phyloP scores from a whole-genome alignment of 208 protist species.

The Phytomonas serpens region DNA sequence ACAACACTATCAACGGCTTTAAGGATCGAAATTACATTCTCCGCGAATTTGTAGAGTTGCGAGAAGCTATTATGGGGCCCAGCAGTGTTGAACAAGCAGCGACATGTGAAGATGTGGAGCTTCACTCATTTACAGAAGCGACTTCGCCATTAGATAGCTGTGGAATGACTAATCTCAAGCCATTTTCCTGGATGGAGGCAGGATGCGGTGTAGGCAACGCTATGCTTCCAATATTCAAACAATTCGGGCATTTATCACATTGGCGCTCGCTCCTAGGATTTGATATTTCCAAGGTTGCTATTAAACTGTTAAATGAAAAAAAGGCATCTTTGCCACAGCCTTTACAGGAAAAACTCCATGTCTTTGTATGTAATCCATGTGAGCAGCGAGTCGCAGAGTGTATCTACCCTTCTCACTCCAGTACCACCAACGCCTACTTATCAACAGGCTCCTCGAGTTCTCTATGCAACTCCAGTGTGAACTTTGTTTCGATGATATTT shows the following conservation, averaged over 20 bases:
- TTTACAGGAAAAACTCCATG: slow-evolving; percentile 44
- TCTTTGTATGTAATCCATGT: slow-evolving; percentile 47
- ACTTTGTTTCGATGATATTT: slow-evolving; percentile 92
- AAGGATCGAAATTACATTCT: slow-evolving; percentile 88
- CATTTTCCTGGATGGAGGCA: slow-evolving; percentile 80
- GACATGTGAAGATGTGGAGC: not conserved
- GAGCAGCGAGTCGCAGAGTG: slow-evolving; percentile 34
- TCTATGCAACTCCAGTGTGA: slow-evolving; percentile 8
- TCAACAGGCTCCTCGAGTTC: not conserved
- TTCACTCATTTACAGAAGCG: not conserved
- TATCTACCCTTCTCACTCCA: slow-evolving; percentile 13
- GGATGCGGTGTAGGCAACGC: slow-evolving; percentile 95
- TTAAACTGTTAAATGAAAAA: slow-evolving; percentile 67
- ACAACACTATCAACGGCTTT: slow-evolving; percentile 86
- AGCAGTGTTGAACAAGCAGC: slow-evolving; percentile 1
- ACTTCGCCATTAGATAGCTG: not conserved
- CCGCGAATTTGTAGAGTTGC: slow-evolving; percentile 76
- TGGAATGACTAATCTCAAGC: not conserved
- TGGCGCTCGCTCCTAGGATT: slow-evolving; percentile 72
- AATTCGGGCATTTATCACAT: slow-evolving; percentile 55
- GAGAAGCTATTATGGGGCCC: slow-evolving; percentile 24
- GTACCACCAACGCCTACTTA: not conserved
- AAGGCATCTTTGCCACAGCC: slow-evolving; percentile 15
- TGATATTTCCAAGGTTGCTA: slow-evolving; percentile 88
- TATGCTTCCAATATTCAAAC: slow-evolving; percentile 79